Evolutionary conservation across 2,329 filamentous ascomycete species (phyloP), one percentile per base, ranked within the genome.

Genomic region (Magnaporthales sp.): DNA sequence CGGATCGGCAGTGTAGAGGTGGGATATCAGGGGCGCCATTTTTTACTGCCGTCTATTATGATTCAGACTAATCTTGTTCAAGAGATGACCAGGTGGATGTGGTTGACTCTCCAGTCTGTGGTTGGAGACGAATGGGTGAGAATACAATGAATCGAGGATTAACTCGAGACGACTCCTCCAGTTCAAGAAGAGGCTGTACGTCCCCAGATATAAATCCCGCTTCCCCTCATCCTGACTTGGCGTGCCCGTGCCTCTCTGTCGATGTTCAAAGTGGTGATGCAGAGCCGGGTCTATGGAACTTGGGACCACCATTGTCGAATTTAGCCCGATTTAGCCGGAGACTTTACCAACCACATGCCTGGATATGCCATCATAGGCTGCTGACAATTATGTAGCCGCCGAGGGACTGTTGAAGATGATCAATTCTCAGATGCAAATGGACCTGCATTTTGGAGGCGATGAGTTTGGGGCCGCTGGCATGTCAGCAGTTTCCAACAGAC

Each of bases 1-100:
- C 19, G 91, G 91, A 77, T 93, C 91, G 24, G 91, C 91, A 13
- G 90, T 93, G 82, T 89, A 93, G 73, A 92, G 80, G 77, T 90
- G 84, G n/a, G 83, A 88, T 73, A 93, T 89, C 69, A 93, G 83
- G 62, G 90, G 89, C 56, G 79, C 73, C 81, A 83, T 81, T 29
- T 68, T 76, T 64, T 51, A 10, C n/a, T 46, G 29, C 38, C 1
- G 5, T 19, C 31, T 46, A 11, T 29, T 22, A 19, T 58, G 4
- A 24, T 27, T 60, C 11, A 26, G 22, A 24, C 30, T 24, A 15
- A 11, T 15, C 4, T 56, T 58, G n/a, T 8, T 54, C 13, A 6
- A n/a, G 46, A 46, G 24, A 54, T n/a, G 51, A 13, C 27, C 6
- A 58, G n/a, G 38, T 11, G n/a, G 19, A 30, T 29, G 26, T 8